phyloP scores from a whole-genome alignment of 2,329 filamentous ascomycete genomes.

The Harringtonia lauricola region DNA sequence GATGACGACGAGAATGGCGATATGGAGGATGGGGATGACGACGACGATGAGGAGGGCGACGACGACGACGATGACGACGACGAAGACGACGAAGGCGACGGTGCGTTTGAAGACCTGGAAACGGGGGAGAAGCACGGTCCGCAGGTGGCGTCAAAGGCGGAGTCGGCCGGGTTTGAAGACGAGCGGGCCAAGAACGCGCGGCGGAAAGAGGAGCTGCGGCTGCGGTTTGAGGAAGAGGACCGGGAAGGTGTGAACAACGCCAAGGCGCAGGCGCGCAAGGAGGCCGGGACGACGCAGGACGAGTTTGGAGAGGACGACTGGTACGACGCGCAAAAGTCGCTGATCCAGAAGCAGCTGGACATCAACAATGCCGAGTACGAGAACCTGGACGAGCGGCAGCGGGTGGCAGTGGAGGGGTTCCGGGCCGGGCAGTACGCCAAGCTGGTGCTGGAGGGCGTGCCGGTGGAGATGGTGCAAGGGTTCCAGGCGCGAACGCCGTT shows the following conservation, averaged over 20 bases:
- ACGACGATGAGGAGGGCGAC: conserved; percentile 35
- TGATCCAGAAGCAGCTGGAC: conserved; percentile 87
- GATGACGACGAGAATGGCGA: conserved; percentile 49
- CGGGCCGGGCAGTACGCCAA: conserved; percentile 88
- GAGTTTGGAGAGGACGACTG: conserved; percentile 97
- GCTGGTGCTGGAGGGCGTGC: conserved; percentile 79
- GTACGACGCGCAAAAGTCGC: conserved; percentile 94
- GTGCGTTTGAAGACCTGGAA: conserved; percentile 78
- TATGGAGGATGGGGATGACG: conserved; percentile 53
- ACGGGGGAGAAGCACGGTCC: conserved; percentile 51
- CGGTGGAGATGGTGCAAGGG: conserved; percentile 74
- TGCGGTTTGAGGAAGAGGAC: conserved; percentile 95
- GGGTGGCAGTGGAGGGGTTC: conserved; percentile 78
- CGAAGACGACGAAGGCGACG: conserved; percentile 61
- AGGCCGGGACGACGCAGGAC: conserved; percentile 48
- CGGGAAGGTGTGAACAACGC: conserved; percentile 91
- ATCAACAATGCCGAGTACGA: conserved; percentile 96
- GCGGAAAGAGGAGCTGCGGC: conserved; percentile 86
- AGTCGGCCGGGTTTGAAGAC: conserved; percentile 35
- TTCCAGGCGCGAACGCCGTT: conserved; percentile 79
- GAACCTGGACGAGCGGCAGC: conserved; percentile 71
- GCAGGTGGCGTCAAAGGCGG: conserved; percentile 16
- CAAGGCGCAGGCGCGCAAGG: conserved; percentile 64
- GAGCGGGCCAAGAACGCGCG: conserved; percentile 87
- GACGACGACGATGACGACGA: conserved; percentile 34